Evolutionary conservation across 306 rosid species (phyloP).

Genomic region (Vigna angularis): DNA sequence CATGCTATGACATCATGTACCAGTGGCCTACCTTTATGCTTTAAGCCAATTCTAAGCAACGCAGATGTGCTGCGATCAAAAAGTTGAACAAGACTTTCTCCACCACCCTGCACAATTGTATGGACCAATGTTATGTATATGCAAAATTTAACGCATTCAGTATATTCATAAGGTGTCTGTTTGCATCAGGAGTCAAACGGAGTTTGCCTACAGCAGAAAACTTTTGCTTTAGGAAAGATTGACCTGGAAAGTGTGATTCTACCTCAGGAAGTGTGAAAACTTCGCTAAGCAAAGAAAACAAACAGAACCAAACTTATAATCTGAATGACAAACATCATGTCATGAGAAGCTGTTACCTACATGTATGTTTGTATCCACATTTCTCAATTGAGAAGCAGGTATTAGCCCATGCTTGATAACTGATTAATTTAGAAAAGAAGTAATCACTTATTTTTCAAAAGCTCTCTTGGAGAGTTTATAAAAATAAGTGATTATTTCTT

Average conservation of each 20-base stretch:
- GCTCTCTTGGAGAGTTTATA: neutral
- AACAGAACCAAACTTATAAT: neutral
- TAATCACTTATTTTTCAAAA: neutral
- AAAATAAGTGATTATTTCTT: neutral
- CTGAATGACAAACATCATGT: constrained; percentile 14
- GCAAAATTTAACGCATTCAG: constrained; percentile 33
- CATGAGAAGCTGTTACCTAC: neutral
- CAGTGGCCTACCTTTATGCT: constrained; percentile 70
- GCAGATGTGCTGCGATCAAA: constrained; percentile 76
- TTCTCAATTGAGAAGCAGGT: constrained; percentile 12
- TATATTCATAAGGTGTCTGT: neutral
- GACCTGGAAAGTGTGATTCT: constrained; percentile 7
- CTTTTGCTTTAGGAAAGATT: neutral
- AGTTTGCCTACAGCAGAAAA: neutral
- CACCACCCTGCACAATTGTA: constrained; percentile 75
- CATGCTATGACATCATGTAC: constrained; percentile 8
- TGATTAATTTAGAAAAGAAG: neutral
- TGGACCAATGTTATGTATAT: constrained; percentile 34
- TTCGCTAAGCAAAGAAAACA: neutral
- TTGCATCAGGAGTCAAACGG: neutral
- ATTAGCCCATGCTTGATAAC: neutral
- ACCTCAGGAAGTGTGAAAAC: neutral
- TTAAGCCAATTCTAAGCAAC: constrained; percentile 65
- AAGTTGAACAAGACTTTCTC: constrained; percentile 88
- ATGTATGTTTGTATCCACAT: constrained; percentile 7